Evolutionary conservation across 1,284 basidiomycete genomes (phyloP).

Genomic region (Boletus semigastroideus): DNA sequence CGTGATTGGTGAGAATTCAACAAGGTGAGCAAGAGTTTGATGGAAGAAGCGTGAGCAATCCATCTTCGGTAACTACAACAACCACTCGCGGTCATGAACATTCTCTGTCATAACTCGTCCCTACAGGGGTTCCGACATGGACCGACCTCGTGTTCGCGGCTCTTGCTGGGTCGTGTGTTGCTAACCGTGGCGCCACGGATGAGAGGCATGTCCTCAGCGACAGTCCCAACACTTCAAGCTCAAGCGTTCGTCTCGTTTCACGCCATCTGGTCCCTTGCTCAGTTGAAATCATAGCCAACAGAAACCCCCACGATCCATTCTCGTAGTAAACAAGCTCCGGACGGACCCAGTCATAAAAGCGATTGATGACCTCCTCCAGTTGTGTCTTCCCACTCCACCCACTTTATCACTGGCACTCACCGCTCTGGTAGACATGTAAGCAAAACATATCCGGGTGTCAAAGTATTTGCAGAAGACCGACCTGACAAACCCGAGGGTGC

Average conservation of each 20-base stretch:
- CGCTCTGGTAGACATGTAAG: slow-evolving; percentile 54
- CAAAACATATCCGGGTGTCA: slow-evolving; percentile 65
- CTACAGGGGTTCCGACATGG: slow-evolving; percentile 10
- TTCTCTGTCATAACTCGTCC: slow-evolving; percentile 23
- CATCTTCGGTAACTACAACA: slow-evolving; percentile 19
- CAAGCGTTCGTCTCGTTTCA: slow-evolving; percentile 29
- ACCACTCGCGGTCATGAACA: slow-evolving; percentile 19
- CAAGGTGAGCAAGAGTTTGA: not conserved
- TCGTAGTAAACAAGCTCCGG: slow-evolving; percentile 75
- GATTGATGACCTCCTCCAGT: slow-evolving; percentile 71
- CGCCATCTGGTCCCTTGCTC: slow-evolving; percentile 18
- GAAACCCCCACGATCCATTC: slow-evolving; percentile 44
- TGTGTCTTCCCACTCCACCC: slow-evolving; percentile 22
- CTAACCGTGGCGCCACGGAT: not conserved
- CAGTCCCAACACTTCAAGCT: slow-evolving; percentile 2
- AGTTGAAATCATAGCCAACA: slow-evolving; percentile 31
- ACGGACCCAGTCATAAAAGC: slow-evolving; percentile 73
- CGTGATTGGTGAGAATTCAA: slow-evolving; percentile 10
- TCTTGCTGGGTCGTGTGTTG: not conserved
- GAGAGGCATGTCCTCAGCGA: slow-evolving; percentile 15
- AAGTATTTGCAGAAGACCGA: slow-evolving; percentile 74
- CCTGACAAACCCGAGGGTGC: slow-evolving; percentile 65
- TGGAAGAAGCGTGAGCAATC: slow-evolving; percentile 4
- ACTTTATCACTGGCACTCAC: not conserved
- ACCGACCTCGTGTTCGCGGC: slow-evolving; percentile 4